phyloP scores from a whole-genome alignment of 306 rosid genomes.

The Trifolium repens region DNA sequence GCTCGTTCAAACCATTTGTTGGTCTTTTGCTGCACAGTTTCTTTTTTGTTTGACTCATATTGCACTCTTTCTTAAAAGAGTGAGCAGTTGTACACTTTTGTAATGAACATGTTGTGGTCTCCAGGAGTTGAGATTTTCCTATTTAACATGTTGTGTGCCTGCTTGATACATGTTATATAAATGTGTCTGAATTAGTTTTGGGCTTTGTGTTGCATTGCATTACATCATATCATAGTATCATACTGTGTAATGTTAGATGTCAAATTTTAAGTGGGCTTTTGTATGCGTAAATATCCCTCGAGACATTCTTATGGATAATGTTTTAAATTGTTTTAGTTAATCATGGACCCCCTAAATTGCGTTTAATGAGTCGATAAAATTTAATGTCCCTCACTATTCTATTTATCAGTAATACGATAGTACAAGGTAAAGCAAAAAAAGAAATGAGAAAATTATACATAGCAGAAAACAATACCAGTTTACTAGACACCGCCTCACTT shows the following conservation, averaged over 20 bases:
- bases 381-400: not conserved
- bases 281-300: not conserved
- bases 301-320: not conserved
- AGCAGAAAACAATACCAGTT: conserved; percentile 12
- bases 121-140: conserved; percentile 25
- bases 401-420: not conserved
- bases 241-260: not conserved
- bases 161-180: conserved; percentile 6
- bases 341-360: not conserved
- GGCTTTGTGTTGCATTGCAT: not conserved
- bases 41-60: not conserved
- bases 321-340: conserved; percentile 9
- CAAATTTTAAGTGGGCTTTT: not conserved
- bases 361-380: not conserved
- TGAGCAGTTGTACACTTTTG: not conserved
- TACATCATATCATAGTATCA: not conserved
- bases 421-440: not conserved
- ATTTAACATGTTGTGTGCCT: conserved; percentile 13
- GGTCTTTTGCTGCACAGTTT: conserved; percentile 20
- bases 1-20: conserved; percentile 17
- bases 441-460: not conserved
- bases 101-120: conserved; percentile 1
- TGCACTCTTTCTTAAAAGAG: conserved; percentile 16
- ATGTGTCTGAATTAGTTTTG: conserved; percentile 14
- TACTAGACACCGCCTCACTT: conserved; percentile 1